A percentile compares a stretch with the other conserved stretches of the same genome.
Evolutionary conservation across 495 filamentous ascomycete genomes (phyloP).

Genomic region (Zalerion maritima): DNA sequence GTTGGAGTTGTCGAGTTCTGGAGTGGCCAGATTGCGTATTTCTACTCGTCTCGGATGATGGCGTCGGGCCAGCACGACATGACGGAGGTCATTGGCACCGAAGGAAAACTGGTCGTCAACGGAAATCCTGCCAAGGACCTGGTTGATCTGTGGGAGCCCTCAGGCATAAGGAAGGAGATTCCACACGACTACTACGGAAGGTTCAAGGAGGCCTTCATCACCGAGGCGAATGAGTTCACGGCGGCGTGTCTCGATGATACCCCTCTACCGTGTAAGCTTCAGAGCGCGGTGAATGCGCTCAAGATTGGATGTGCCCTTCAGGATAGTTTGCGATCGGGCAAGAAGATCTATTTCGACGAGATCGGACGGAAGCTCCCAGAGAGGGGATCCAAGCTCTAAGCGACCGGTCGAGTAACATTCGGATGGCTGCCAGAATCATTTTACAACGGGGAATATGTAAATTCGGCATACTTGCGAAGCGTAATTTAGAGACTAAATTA

Average conservation of each 20-base stretch:
- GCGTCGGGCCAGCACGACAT: constrained; percentile 47
- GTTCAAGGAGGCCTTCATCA: constrained; percentile 49
- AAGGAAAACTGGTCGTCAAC: constrained; percentile 45
- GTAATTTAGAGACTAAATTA: too few species aligned
- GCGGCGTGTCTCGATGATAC: constrained; percentile 35
- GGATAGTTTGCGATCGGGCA: constrained; percentile 38
- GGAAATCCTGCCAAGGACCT: constrained; percentile 35
- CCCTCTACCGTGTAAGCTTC: constrained; percentile 37
- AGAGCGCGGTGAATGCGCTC: constrained; percentile 42
- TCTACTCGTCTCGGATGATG: constrained; percentile 48
- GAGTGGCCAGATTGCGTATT: constrained; percentile 44
- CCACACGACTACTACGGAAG: constrained; percentile 44
- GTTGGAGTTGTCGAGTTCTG: constrained; percentile 50
- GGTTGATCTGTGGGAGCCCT: constrained; percentile 34
- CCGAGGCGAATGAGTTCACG: constrained; percentile 47
- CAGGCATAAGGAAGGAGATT: constrained; percentile 39
- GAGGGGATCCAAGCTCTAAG: too few species aligned
- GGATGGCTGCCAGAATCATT: too few species aligned
- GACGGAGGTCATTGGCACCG: constrained; percentile 49
- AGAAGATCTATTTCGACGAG: constrained; percentile 45
- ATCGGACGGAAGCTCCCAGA: constrained; percentile 21
- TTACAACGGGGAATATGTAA: too few species aligned
- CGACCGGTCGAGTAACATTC: too few species aligned
- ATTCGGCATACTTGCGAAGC: too few species aligned
- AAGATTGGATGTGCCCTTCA: constrained; percentile 45